A percentile compares a stretch with the other conserved stretches of the same genome.
phyloP scores from a whole-genome alignment of 2,329 filamentous ascomycete genomes.

The Ceratocystis huliohia region DNA sequence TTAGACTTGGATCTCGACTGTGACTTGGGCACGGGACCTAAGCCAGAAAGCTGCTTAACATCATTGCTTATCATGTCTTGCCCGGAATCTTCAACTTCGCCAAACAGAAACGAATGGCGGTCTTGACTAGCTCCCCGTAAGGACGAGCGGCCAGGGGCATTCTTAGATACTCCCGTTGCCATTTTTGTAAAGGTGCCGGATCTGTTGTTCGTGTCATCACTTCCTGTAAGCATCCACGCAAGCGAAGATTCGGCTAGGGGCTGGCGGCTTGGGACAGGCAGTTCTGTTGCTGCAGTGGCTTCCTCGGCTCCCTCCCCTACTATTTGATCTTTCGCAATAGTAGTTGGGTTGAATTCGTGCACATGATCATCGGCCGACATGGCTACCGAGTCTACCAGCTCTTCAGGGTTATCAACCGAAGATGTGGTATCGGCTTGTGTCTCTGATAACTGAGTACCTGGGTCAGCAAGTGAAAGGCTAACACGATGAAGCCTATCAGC shows the following conservation, averaged over 20 bases:
- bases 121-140: constrained; percentile 34
- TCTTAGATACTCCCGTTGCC: constrained; percentile 26
- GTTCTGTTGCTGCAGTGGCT: background rate
- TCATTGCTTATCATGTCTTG: constrained; percentile 26
- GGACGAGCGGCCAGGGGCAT: constrained; percentile 18
- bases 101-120: constrained; percentile 48
- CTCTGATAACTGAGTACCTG: constrained; percentile 28
- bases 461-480: constrained; percentile 48
- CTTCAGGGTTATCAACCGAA: background rate
- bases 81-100: constrained; percentile 35
- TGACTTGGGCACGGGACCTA: constrained; percentile 35
- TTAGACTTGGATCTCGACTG: constrained; percentile 31
- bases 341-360: background rate
- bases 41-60: constrained; percentile 42
- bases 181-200: constrained; percentile 23
- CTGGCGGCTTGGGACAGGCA: constrained; percentile 46
- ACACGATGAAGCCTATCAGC: constrained; percentile 53
- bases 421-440: background rate
- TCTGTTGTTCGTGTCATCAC: constrained; percentile 29
- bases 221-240: constrained; percentile 61
- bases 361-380: background rate
- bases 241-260: constrained; percentile 62
- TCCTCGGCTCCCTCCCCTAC: background rate
- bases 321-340: background rate
- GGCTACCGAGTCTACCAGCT: background rate